Evolutionary conservation across 768 basidiomycete species (phyloP), one percentile per base, ranked within the genome.

Genomic region (Tricholoma saponaceum): DNA sequence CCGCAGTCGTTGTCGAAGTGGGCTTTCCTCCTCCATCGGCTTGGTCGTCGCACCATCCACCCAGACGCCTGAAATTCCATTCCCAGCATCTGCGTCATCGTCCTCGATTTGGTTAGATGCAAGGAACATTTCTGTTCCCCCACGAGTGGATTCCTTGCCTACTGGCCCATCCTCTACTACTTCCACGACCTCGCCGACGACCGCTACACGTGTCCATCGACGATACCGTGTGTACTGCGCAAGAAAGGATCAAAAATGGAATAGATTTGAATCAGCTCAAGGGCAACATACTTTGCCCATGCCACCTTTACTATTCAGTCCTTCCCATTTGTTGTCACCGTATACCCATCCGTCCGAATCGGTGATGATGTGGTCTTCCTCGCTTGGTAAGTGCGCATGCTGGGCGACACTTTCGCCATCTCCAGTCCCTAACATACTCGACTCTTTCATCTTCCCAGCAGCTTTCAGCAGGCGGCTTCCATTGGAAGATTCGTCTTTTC

Each of bases 311-410:
- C 76, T 76, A 54, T 84, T 86, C 46, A 81, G 77, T 18, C 75
- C 80, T 67, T 97, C 94, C 95, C 95, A 98, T 69, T 97, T 96
- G 70, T 98, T 98, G 63, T 95, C 95, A 2, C 86, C 89, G 65
- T 94, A 97, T 5, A 94, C 81, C 95, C 95, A 98, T 4, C 95
- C 95, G 59, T 95, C 92, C 3, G 78, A 67, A 67, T 98, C 95
- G 1, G 94, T 96, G 35, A 74, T 67, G 9, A 63, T 20, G 26
- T 75, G 72, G 44, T 86, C 82, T 54, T 84, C 82, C 2, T 79
- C 79, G 14, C 72, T 71, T 2, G 68, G 69, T 7, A 75, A 69
- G 28, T 72, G 68, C 12, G 66, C 37, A 54, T 72, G 65, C 54
- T 71, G 69, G 30, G 66, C 61, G 2, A 66, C 57, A 51, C 71